A percentile compares a stretch with the other conserved stretches of the same genome.
Evolutionary conservation across 208 protist species (phyloP).

Genomic region (Polymyxa betae): DNA sequence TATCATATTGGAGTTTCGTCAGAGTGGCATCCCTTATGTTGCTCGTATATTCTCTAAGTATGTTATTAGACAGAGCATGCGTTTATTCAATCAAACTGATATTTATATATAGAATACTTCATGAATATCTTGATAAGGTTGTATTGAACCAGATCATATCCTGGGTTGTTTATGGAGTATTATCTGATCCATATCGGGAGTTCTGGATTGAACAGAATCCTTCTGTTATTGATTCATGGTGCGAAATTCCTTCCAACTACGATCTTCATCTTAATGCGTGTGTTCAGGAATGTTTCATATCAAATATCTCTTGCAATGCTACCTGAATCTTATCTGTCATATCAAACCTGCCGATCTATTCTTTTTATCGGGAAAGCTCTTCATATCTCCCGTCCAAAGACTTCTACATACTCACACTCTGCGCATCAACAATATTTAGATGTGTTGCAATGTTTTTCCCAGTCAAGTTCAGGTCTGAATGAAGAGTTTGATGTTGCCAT

Average conservation of each 20-base stretch:
- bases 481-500: neutral
- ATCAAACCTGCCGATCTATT: neutral
- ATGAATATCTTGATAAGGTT: neutral
- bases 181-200: neutral
- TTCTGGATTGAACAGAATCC: constrained; percentile 13
- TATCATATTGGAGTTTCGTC: neutral
- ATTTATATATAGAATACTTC: neutral
- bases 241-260: neutral
- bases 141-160: neutral
- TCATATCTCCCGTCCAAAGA: neutral
- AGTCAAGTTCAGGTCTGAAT: neutral
- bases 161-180: neutral
- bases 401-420: neutral
- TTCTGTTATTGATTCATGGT: neutral
- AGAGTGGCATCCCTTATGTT: constrained; percentile 18
- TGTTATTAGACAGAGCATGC: neutral
- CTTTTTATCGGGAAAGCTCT: constrained; percentile 27
- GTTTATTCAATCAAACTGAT: neutral
- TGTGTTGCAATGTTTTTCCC: neutral
- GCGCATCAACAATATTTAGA: neutral
- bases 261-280: neutral
- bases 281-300: neutral
- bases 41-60: neutral
- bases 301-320: neutral
- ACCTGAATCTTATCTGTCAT: neutral